Conservation (phyloP, 176 grass and related monocot species). For the Eremochloa ophiuroides region DNA sequence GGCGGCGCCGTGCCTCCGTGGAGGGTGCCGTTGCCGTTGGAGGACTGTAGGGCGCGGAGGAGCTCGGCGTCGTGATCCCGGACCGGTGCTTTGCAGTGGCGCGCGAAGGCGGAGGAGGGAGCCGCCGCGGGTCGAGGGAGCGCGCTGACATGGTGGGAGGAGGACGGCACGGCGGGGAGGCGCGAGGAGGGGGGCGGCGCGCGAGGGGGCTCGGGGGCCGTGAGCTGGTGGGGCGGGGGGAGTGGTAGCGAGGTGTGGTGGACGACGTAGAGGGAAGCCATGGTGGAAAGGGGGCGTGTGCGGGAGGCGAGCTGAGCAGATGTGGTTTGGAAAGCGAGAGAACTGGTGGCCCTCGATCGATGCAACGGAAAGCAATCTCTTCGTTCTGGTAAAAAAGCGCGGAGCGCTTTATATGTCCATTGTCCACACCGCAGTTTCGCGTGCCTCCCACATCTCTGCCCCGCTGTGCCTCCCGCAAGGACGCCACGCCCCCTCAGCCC, state of each 20-base stretch:
- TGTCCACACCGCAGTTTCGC: too few relatives aligned
- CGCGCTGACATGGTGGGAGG: slow-evolving; percentile 24
- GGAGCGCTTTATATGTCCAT: too few relatives aligned
- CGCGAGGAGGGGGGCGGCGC: not conserved
- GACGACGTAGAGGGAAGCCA: slow-evolving; percentile 36
- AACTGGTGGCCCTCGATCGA: slow-evolving; percentile 19
- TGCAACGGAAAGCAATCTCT: not conserved
- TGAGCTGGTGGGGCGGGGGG: slow-evolving; percentile 23
- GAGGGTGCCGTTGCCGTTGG: slow-evolving; percentile 38
- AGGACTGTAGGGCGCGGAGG: slow-evolving; percentile 26
- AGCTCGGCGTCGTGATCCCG: slow-evolving; percentile 24
- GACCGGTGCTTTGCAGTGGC: slow-evolving; percentile 7
- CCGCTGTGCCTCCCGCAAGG: too few relatives aligned
- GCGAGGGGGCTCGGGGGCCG: not conserved
- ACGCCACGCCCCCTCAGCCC: too few relatives aligned
- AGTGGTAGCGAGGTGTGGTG: slow-evolving; percentile 37
- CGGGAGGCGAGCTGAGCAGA: slow-evolving; percentile 4
- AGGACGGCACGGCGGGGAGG: not conserved
- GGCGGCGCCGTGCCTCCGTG: not conserved
- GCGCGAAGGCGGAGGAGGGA: slow-evolving; percentile 3
- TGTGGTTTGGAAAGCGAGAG: slow-evolving; percentile 21
- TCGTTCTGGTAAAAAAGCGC: not conserved
- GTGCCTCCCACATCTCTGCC: too few relatives aligned
- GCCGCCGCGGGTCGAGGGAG: slow-evolving; percentile 2
- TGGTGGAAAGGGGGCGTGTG: slow-evolving; percentile 10